Evolutionary conservation across 257 asterid species (phyloP), one percentile per base, ranked within the genome.

Genomic region (Solanum appendiculatum): DNA sequence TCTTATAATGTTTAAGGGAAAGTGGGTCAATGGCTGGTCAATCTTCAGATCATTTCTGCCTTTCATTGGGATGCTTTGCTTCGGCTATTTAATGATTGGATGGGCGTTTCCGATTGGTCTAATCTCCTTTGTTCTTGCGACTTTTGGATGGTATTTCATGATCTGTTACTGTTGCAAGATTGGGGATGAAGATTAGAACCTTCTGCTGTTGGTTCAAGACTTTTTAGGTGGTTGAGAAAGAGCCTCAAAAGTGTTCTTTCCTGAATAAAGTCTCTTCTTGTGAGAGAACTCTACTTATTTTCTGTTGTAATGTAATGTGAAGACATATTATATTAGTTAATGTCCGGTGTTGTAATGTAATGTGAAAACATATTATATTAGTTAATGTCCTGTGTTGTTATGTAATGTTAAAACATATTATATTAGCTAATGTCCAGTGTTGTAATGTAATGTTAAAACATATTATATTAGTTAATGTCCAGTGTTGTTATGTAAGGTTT

Each of bases 21-120:
- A 74, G 69, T 97, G 99, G 99, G 93, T 94, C 85, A 91, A 91
- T 74, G 82, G 88, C 54, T 80, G 90, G 20, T 91, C 98, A 13
- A 90, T 94, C 42, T 12, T 94, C 23, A 90, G 95, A 87, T 90
- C 99, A 31, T 94, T 94, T 91, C 75, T 92, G 72, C 99, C 99
- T 6, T 93, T 94, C 83, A 16, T 90, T 68, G 87, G 85, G 90
- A 95, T 94, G 88, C 42, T 91, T 80, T 91, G 95, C 93, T 90
- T 94, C 8, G 99, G 99, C 36, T 7, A 92, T 6, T 86, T 63
- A 51, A 87, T 92, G 93, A 97, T 89, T 44, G 99, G 99, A 58
- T 95, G 97, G 99, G 94, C 93, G 9, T 95, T 93, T 89, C 42
- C 93, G 31, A 40, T 93, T 21, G 96, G 93, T 21, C 82, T 97